Base-by-base conservation (phyloP, 176 grass and related monocot species). In the Raddia guianensis region DNA sequence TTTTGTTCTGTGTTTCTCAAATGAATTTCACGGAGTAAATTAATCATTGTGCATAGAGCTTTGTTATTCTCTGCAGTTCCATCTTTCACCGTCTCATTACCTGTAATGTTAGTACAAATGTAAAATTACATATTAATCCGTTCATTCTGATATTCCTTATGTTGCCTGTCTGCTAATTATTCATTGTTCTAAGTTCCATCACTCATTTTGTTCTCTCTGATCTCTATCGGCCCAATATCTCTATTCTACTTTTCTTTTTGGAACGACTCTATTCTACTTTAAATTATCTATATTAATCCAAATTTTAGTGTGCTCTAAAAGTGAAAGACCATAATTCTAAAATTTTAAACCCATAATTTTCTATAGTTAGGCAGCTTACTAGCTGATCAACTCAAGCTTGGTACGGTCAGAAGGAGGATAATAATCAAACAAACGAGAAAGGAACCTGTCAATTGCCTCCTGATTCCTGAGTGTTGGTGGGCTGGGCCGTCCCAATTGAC, bases 401-500 rank as follows among this genome's bases (percentile, higher is more conserved):
- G 12, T 52, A 46, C 18, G 3, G 21, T 51, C 12, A 62, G 48
- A 42, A 42, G 10, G 2, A 11, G 37, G 18, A 75, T 75, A 80
- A 6, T 62, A 63, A 52, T 37, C n/a, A 73, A 42, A 63, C 46
- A 19, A 21, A 9, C 18, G 63, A 42, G 8, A 73, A 32, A 66
- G n/a, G 70, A 83, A 55, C 9, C 1, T 3, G 48, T 56, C 49
- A 66, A 43, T 56, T 18, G 60, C 20, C 19, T 47, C 57, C 19
- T 66, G 34, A 11, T 70, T 77, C 18, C 34, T 46, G 54, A 70
- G 64, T 50, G 32, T 70, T 61, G 27, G 21, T 86, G 83, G 76
- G 58, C 58, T 80, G 83, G 83, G 76, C 68, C 35, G 49, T 79
- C 68, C 56, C 53, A 37, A 11, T 79, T 79, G 75, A 85, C 75